Percentiles rank a stretch among this genome's conserved stretches.
Conservation (phyloP, 495 filamentous ascomycete species). For the Aspergillus mulundensis region DNA sequence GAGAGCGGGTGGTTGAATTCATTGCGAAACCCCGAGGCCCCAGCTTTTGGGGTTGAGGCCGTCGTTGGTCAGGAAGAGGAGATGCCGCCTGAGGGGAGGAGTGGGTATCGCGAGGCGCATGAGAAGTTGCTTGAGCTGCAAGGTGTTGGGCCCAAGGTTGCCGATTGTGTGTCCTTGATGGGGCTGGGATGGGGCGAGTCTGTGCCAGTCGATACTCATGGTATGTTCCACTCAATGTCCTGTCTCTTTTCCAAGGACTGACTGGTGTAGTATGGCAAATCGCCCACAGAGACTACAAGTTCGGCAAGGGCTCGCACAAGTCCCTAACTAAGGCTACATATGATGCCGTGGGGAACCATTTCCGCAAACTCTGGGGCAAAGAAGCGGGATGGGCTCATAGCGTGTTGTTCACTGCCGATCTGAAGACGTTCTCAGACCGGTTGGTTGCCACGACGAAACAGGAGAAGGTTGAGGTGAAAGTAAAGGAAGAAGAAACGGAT, state of each 20-base stretch:
- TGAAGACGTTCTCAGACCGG: conserved; percentile 75
- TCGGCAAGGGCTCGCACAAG: conserved; percentile 79
- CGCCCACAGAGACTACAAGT: conserved; percentile 90
- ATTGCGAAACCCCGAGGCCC: conserved; percentile 72
- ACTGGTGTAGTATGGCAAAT: conserved; percentile 81
- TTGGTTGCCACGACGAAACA: conserved; percentile 43
- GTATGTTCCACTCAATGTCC: conserved; percentile 43
- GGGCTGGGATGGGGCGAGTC: conserved; percentile 95
- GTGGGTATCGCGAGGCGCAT: conserved; percentile 78
- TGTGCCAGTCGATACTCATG: conserved; percentile 94
- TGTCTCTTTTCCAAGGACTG: conserved; percentile 1
- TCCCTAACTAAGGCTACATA: conserved; percentile 86
- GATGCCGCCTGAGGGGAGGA: conserved; percentile 53
- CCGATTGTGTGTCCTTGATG: conserved; percentile 96
- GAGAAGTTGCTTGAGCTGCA: conserved; percentile 70
- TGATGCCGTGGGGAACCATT: conserved; percentile 83
- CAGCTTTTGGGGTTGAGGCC: conserved; percentile 49
- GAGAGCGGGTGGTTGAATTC: conserved; percentile 70
- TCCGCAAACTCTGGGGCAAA: conserved; percentile 84
- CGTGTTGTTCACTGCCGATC: conserved; percentile 91
- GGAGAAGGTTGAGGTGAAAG: conserved; percentile 47
- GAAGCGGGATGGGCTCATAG: conserved; percentile 98
- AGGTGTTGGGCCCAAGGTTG: conserved; percentile 93
- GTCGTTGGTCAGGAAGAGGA: conserved; percentile 25
- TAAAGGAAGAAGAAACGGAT: conserved; percentile 27